Conservation (phyloP, 306 rosid species). For the Trifolium dubium region DNA sequence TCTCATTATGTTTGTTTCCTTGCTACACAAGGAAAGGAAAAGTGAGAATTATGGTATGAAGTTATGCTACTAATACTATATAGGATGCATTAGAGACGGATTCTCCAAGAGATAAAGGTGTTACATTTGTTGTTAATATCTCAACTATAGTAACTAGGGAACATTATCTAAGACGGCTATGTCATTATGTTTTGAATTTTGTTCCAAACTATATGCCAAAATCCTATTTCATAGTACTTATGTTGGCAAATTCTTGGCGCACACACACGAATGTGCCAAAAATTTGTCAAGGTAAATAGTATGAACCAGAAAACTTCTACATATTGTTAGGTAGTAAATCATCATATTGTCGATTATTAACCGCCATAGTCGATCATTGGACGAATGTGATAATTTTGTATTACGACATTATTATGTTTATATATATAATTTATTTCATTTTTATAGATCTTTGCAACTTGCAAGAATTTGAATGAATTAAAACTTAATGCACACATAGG, state of each 20-base stretch:
- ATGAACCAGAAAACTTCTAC: too few species aligned
- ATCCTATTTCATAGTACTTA: too few species aligned
- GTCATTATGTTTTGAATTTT: background rate
- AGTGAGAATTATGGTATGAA: background rate
- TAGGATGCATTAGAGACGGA: background rate
- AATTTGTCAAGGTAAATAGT: too few species aligned
- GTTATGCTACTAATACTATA: background rate
- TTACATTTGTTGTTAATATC: background rate
- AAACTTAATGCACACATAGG: too few species aligned
- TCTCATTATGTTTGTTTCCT: background rate
- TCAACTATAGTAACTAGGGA: background rate
- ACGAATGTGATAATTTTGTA: background rate
- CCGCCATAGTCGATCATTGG: too few species aligned
- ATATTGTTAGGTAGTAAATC: too few species aligned
- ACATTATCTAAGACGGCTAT: constrained; percentile 2
- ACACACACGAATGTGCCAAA: too few species aligned
- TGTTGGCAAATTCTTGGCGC: too few species aligned
- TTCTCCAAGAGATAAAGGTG: background rate
- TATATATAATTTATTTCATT: background rate
- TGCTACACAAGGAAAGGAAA: too few species aligned
- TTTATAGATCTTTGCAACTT: too few species aligned
- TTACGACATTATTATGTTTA: background rate
- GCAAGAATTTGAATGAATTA: background rate
- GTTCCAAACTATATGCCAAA: background rate
- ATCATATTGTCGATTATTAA: too few species aligned